Evolutionary conservation across 441 rosid genomes (phyloP).

Genomic region (Pelargonium cotyledonis): DNA sequence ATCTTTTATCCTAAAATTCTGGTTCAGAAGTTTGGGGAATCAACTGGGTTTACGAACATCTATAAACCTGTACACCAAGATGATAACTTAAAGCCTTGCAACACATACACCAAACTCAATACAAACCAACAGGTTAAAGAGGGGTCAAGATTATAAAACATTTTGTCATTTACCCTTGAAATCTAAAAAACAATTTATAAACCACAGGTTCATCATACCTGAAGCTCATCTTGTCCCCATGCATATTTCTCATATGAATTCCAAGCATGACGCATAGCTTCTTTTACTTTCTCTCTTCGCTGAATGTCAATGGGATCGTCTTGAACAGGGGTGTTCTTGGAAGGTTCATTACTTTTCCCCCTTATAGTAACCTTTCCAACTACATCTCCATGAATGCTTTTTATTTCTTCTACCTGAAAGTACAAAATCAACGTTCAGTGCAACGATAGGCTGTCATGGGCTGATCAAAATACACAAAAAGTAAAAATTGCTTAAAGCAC

Average conservation of each 20-base stretch:
- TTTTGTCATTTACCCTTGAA: not conserved
- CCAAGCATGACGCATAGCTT: conserved; percentile 99
- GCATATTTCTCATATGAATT: conserved; percentile 87
- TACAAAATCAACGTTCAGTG: conserved; percentile 7
- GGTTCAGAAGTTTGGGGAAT: conserved; percentile 5
- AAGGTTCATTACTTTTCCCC: not conserved
- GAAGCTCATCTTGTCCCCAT: conserved; percentile 97
- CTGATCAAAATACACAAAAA: conserved; percentile 4
- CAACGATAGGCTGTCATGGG: not conserved
- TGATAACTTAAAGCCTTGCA: not conserved
- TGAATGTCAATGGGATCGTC: conserved; percentile 52
- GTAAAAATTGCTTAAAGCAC: not conserved
- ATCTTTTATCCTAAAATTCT: not conserved
- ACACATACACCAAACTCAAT: not conserved
- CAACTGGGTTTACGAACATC: not conserved
- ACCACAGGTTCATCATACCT: conserved; percentile 38
- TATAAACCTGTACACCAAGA: not conserved
- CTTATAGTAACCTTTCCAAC: conserved; percentile 11
- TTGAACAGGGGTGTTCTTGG: conserved; percentile 21
- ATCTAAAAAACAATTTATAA: not conserved
- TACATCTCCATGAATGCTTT: conserved; percentile 26
- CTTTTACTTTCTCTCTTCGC: conserved; percentile 85
- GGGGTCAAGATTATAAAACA: not conserved
- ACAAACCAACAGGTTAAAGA: not conserved
- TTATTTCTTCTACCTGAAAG: conserved; percentile 50